Evolutionary conservation across 371 early-diverging fungal genomes (phyloP), one percentile per base, ranked within the genome.

Genomic region (Syncephalastrum monosporum): DNA sequence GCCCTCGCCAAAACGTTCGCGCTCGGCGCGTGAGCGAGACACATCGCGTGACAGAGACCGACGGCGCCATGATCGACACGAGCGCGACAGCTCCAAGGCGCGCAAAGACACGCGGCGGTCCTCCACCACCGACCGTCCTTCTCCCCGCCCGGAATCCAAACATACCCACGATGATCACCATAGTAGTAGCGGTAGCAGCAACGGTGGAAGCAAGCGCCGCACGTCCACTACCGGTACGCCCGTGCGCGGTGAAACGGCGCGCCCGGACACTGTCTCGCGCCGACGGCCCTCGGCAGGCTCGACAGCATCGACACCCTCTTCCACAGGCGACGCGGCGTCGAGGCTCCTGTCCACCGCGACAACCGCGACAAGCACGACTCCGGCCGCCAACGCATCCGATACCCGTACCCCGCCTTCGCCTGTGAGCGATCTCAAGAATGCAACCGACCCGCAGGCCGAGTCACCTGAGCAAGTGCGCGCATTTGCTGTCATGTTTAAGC

Each of bases 381-480:
- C 27, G 16, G 24, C 48, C 7, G n/a, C 41, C 16, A 25, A 25
- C 25, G 13, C 59, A 29, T 23, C 46, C 43, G 24, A 50, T 21
- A 21, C 43, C 47, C 47, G 15, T 12, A 8, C 23, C 16, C 19
- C 59, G 14, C n/a, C 59, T 46, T 14, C 52, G 25, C 21, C 59
- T 17, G 44, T 41, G 27, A 42, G 42, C 54, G 42, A n/a, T 21
- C 49, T 27, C 56, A 42, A 24, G 52, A 56, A 48, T 55, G 62
- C 65, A 1, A 74, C 71, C n/a, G 71, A 66, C 8, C 58, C 68
- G 0, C 57, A 74, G 49, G 66, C 74, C 15, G 71, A 71, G 41
- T 60, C 69, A 2, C 50, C 61, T 23, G 67, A 68, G 1, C 71
- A 74, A 60, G 59, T 51, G 24, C 60, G 61, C 38, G 38, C 38